phyloP scores from a whole-genome alignment of 352 stramenopile genomes.

The Phytopythium boreale region DNA sequence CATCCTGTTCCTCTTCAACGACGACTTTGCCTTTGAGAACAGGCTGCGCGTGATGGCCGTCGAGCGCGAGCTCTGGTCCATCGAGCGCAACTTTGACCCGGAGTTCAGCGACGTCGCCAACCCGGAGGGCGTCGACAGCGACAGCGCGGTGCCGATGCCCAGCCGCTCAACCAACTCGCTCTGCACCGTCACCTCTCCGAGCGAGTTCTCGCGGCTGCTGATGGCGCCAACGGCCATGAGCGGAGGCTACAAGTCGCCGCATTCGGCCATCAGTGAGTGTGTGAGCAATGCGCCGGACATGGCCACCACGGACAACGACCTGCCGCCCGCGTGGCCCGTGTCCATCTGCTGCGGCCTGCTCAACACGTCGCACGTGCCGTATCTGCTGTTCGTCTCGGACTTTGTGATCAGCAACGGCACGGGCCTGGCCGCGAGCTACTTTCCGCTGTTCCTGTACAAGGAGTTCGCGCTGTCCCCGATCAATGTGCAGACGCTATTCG shows the following conservation, averaged over 20 bases:
- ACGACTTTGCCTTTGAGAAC: constrained; percentile 75
- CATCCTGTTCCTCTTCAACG: constrained; percentile 74
- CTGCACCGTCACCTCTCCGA: constrained; percentile 11
- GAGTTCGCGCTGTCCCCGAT: constrained; percentile 57
- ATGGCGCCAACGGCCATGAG: constrained; percentile 9
- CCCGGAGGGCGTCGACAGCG: constrained; percentile 8
- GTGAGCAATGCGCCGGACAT: constrained; percentile 12
- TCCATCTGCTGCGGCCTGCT: constrained; percentile 31
- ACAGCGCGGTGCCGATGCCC: constrained; percentile 2
- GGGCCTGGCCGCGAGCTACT: constrained; percentile 54
- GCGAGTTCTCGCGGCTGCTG: constrained; percentile 34
- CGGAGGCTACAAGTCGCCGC: constrained; percentile 1
- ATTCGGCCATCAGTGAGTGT: constrained; percentile 11
- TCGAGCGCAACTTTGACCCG: constrained; percentile 59
- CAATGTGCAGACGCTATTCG: constrained; percentile 52
- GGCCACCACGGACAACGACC: constrained; percentile 1
- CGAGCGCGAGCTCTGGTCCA: constrained; percentile 62
- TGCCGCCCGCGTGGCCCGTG: background rate
- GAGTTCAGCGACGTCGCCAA: constrained; percentile 38
- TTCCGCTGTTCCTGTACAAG: constrained; percentile 63
- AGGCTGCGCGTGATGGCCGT: constrained; percentile 44
- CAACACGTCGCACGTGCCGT: constrained; percentile 45
- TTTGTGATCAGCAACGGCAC: constrained; percentile 69
- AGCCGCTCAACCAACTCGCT: constrained; percentile 3
- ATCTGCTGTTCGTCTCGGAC: constrained; percentile 57